A percentile compares a stretch with the other conserved stretches of the same genome.
phyloP scores from a whole-genome alignment of 768 basidiomycete species.

The Agaricus sinodeliciosus region DNA sequence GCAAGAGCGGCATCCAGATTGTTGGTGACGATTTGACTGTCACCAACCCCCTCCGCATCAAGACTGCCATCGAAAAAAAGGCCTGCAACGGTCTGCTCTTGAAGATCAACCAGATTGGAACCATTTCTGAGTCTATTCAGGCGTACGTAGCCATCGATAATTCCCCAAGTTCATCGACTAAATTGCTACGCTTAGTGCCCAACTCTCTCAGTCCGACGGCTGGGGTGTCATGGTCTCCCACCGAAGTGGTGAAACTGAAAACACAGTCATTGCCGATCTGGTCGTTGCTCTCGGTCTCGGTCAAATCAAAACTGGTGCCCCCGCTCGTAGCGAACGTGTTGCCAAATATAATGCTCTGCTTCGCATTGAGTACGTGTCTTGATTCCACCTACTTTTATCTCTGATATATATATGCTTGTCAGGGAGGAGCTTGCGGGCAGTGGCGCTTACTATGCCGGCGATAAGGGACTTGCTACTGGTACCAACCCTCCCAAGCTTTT shows the following conservation, averaged over 20 bases:
- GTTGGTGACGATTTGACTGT: constrained; percentile 97
- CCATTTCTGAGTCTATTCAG: constrained; percentile 97
- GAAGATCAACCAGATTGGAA: constrained; percentile 99
- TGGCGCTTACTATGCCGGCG: constrained; percentile 68
- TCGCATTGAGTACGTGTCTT: constrained; percentile 70
- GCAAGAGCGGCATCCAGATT: constrained; percentile 74
- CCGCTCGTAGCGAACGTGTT: constrained; percentile 92
- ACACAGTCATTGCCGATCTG: constrained; percentile 93
- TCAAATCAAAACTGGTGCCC: constrained; percentile 98
- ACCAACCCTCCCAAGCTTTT: constrained; percentile 62
- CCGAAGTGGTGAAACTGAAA: constrained; percentile 98
- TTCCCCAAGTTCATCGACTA: background rate
- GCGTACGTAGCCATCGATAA: constrained; percentile 53
- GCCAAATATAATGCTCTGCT: constrained; percentile 90
- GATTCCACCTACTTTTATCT: background rate
- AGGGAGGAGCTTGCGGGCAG: constrained; percentile 52
- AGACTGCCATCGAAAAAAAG: constrained; percentile 99
- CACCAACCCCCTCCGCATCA: constrained; percentile 95
- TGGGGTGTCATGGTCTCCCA: constrained; percentile 99
- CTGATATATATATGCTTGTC: constrained; percentile 1
- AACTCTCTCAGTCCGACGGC: constrained; percentile 89
- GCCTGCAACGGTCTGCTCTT: constrained; percentile 97
- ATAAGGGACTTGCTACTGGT: constrained; percentile 76
- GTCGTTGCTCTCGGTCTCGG: constrained; percentile 88
- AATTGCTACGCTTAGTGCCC: constrained; percentile 49